Percentiles rank a stretch among this genome's conserved stretches.
phyloP scores from a whole-genome alignment of 2,329 filamentous ascomycete genomes.

The Dactylonectria macrodidyma region DNA sequence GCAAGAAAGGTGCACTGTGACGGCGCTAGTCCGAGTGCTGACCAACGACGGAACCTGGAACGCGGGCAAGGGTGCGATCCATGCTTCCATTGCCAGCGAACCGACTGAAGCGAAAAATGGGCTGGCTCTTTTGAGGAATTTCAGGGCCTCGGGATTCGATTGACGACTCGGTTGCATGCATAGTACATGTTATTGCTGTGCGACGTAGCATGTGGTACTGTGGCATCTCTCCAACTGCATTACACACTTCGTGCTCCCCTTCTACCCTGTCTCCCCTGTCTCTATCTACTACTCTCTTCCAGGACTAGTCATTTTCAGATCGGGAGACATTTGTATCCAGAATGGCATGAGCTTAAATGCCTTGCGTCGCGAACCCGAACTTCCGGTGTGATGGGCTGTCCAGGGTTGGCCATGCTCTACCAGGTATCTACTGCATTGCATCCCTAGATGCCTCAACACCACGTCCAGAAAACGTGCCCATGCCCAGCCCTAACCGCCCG shows the following conservation, averaged over 20 bases:
- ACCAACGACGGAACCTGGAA: too few relatives aligned
- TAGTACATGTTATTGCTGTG: too few relatives aligned
- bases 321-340: conserved; percentile 19
- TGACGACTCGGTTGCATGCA: too few relatives aligned
- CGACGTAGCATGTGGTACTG: too few relatives aligned
- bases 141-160: too few relatives aligned
- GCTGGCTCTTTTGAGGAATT: too few relatives aligned
- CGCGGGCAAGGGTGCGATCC: too few relatives aligned
- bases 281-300: not conserved
- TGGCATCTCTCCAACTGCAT: too few relatives aligned
- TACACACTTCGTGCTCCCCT: too few relatives aligned
- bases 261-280: too few relatives aligned
- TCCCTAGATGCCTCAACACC: not conserved
- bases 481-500: conserved; percentile 5
- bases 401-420: conserved; percentile 12
- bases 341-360: conserved; percentile 32
- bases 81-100: not conserved
- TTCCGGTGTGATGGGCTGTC: conserved; percentile 24
- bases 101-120: not conserved
- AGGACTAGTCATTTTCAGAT: conserved; percentile 10
- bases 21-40: conserved; percentile 40
- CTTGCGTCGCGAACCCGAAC: conserved; percentile 15
- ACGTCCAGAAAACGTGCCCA: not conserved
- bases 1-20: conserved; percentile 44
- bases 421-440: not conserved